Evolutionary conservation across 2,329 filamentous ascomycete species (phyloP).

Genomic region (Mycocentrospora acerina): DNA sequence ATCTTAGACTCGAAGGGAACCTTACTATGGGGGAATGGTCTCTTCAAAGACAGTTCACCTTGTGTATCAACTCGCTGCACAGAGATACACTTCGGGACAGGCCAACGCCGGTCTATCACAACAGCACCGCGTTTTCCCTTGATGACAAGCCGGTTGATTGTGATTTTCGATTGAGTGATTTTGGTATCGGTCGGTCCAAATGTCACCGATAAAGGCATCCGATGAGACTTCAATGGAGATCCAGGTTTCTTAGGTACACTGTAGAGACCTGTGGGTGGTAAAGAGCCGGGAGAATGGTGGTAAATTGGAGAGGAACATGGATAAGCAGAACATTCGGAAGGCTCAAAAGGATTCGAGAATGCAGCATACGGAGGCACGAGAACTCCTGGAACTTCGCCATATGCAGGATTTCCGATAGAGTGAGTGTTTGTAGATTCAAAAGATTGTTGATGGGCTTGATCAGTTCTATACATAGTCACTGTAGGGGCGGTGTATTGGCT

Average conservation of each 20-base stretch:
- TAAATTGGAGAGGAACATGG: conserved; percentile 3
- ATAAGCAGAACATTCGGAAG: not conserved
- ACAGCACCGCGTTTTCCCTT: conserved; percentile 10
- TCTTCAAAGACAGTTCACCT: too few species aligned
- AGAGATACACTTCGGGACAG: conserved; percentile 8
- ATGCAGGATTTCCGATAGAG: too few species aligned
- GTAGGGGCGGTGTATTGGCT: not conserved
- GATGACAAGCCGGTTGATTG: conserved; percentile 20
- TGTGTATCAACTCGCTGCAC: not conserved
- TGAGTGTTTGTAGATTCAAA: too few species aligned
- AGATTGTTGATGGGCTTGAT: too few species aligned
- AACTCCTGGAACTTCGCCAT: too few species aligned
- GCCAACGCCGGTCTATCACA: conserved; percentile 25
- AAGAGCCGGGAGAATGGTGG: conserved; percentile 3
- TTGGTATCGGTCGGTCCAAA: not conserved
- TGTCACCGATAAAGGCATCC: too few species aligned
- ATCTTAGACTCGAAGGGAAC: too few species aligned
- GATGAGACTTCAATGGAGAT: conserved; percentile 3
- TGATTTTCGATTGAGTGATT: not conserved
- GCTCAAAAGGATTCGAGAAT: too few species aligned
- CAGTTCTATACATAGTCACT: not conserved
- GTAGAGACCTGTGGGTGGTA: conserved; percentile 23
- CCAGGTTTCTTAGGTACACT: conserved; percentile 19
- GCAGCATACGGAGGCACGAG: too few species aligned
- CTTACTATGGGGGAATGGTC: too few species aligned